phyloP scores from a whole-genome alignment of 2,329 filamentous ascomycete genomes.

The Neofusicoccum cordaticola region DNA sequence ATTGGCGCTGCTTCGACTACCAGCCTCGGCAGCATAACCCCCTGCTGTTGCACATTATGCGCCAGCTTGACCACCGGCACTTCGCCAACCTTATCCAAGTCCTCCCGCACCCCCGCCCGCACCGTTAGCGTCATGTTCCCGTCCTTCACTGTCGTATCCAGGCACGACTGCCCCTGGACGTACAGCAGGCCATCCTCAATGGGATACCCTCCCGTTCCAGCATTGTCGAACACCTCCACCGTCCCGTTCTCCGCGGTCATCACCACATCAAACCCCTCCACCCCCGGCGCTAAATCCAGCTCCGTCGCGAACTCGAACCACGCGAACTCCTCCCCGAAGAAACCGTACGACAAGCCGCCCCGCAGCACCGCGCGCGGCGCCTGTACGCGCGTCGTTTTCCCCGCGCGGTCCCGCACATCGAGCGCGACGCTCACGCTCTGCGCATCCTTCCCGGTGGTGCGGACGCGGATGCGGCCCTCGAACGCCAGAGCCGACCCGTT shows the following conservation, averaged over 20 bases:
- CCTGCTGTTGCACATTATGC: neutral
- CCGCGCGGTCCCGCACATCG: neutral
- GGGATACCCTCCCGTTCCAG: neutral
- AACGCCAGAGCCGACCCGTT: neutral
- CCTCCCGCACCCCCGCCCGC: neutral
- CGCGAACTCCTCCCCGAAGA: neutral
- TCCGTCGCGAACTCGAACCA: no score
- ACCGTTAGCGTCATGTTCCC: neutral
- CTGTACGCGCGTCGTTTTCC: neutral
- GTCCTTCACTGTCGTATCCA: neutral
- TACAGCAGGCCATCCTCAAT: neutral
- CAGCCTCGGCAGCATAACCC: neutral
- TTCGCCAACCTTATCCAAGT: neutral
- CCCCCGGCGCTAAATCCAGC: no score
- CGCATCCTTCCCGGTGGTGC: neutral
- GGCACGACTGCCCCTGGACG: neutral
- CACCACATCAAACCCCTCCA: neutral
- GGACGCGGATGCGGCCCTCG: neutral
- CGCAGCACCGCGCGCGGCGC: neutral
- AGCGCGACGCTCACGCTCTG: neutral
- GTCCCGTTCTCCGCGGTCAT: neutral
- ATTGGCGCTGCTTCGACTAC: neutral
- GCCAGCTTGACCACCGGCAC: neutral
- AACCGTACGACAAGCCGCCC: neutral
- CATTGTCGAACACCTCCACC: neutral